phyloP scores from a whole-genome alignment of 108 stramenopile species.

The Cyclotella atomus region DNA sequence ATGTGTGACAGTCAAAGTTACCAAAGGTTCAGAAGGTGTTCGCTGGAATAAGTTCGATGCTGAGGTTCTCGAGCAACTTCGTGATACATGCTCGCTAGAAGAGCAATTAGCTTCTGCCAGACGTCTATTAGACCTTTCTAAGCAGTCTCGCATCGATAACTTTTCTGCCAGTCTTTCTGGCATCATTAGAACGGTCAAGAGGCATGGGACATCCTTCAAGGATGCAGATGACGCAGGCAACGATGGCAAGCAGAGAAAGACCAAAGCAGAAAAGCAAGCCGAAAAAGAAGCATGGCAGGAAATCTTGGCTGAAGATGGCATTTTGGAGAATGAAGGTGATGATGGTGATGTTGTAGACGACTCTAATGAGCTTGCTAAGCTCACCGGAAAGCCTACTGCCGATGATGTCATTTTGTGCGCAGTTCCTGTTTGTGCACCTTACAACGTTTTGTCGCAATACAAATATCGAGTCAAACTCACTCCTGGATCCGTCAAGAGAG shows the following conservation, averaged over 20 bases:
- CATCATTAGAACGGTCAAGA: conserved; percentile 79
- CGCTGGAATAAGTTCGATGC: conserved; percentile 91
- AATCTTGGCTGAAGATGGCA: conserved; percentile 81
- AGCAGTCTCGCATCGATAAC: conserved; percentile 72
- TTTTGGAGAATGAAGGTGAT: conserved; percentile 63
- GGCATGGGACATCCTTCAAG: conserved; percentile 54
- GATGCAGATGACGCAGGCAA: conserved; percentile 13
- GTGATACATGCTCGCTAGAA: conserved; percentile 56
- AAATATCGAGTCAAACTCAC: conserved; percentile 88
- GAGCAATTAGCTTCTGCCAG: conserved; percentile 68
- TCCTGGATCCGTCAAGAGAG: conserved; percentile 85
- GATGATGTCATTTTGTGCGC: conserved; percentile 90
- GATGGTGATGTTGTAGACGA: conserved; percentile 71
- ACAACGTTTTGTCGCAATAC: conserved; percentile 85
- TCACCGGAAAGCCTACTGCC: conserved; percentile 83
- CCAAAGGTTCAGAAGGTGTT: conserved; percentile 53
- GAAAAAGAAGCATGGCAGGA: conserved; percentile 80
- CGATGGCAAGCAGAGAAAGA: conserved; percentile 65
- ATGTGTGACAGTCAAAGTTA: conserved; percentile 61
- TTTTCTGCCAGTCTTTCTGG: conserved; percentile 87
- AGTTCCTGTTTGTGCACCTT: conserved; percentile 94
- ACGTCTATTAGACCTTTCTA: conserved; percentile 65
- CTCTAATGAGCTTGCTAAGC: conserved; percentile 71
- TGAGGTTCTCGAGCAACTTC: conserved; percentile 77
- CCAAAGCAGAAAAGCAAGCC: conserved; percentile 75